phyloP scores from a whole-genome alignment of 2,329 filamentous ascomycete genomes.

The Passalora sequoiae region DNA sequence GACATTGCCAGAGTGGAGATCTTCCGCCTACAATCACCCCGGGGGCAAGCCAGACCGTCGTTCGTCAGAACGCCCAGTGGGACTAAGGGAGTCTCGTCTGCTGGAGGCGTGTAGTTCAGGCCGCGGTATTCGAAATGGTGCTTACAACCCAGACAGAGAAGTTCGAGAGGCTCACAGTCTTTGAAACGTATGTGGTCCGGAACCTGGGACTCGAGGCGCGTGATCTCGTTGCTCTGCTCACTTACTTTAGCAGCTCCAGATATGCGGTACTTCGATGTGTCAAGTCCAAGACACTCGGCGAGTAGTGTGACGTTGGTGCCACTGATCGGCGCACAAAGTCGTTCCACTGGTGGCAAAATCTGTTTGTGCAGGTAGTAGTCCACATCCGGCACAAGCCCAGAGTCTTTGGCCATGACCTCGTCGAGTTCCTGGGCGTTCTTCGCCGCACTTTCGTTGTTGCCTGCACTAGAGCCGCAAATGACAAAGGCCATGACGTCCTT shows the following conservation, averaged over 20 bases:
- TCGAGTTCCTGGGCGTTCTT: constrained; percentile 85
- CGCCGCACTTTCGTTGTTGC: constrained; percentile 63
- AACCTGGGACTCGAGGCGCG: constrained; percentile 89
- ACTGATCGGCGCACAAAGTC: constrained; percentile 90
- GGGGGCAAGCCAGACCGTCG: constrained; percentile 67
- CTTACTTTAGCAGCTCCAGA: constrained; percentile 49
- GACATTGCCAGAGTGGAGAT: constrained; percentile 70
- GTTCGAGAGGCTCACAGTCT: constrained; percentile 67
- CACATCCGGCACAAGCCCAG: constrained; percentile 76
- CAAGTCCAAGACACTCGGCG: constrained; percentile 88
- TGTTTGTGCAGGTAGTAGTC: constrained; percentile 98
- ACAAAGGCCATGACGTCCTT: constrained; percentile 97
- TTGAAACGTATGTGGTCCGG: constrained; percentile 86
- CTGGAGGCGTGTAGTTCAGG: constrained; percentile 45
- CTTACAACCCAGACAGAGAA: constrained; percentile 80
- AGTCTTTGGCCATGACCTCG: constrained; percentile 74
- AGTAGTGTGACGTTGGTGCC: constrained; percentile 87
- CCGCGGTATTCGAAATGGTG: constrained; percentile 69
- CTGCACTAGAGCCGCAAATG: constrained; percentile 66
- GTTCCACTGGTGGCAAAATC: constrained; percentile 94
- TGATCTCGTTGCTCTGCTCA: constrained; percentile 64
- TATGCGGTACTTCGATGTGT: constrained; percentile 79
- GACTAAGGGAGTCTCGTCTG: constrained; percentile 23
- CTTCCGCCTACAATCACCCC: constrained; percentile 55
- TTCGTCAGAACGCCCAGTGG: constrained; percentile 61